A percentile compares a stretch with the other conserved stretches of the same genome.
phyloP scores from a whole-genome alignment of 1,139 yeast genomes.

The Kazachstania sp. region DNA sequence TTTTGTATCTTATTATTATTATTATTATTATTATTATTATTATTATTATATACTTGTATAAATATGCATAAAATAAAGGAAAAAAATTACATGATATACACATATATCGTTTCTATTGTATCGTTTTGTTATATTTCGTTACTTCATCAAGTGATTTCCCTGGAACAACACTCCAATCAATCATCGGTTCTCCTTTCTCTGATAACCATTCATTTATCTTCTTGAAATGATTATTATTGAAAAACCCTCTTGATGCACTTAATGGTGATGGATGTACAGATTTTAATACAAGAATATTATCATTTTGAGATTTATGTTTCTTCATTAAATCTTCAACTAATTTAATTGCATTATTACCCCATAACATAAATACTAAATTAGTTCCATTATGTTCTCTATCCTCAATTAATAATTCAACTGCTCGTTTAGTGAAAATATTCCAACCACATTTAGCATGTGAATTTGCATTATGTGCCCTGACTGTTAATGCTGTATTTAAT shows the following conservation, averaged over 20 bases:
- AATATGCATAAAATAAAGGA: background rate
- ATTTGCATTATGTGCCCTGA: constrained; percentile 86
- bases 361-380: constrained; percentile 74
- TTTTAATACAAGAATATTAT: constrained; percentile 44
- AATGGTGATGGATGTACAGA: constrained; percentile 94
- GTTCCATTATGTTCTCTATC: constrained; percentile 30
- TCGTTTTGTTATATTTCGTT: constrained; percentile 4
- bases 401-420: constrained; percentile 44
- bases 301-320: constrained; percentile 13
- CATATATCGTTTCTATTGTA: background rate
- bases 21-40: too few species aligned
- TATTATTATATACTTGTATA: background rate
- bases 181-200: constrained; percentile 33
- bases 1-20: too few species aligned
- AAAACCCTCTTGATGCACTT: constrained; percentile 80
- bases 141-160: constrained; percentile 22
- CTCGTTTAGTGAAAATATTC: constrained; percentile 81
- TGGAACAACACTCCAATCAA: constrained; percentile 53
- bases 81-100: background rate
- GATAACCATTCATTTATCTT: constrained; percentile 68
- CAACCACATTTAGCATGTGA: constrained; percentile 90
- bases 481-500: constrained; percentile 84
- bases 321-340: constrained; percentile 43
- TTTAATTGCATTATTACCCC: constrained; percentile 93
- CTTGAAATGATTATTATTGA: constrained; percentile 60